These are phyloP conservation scores for Cercospora beticola DNA, from an alignment of 2,329 filamentous ascomycete genomes.

Conservation along the genomic window DNA sequence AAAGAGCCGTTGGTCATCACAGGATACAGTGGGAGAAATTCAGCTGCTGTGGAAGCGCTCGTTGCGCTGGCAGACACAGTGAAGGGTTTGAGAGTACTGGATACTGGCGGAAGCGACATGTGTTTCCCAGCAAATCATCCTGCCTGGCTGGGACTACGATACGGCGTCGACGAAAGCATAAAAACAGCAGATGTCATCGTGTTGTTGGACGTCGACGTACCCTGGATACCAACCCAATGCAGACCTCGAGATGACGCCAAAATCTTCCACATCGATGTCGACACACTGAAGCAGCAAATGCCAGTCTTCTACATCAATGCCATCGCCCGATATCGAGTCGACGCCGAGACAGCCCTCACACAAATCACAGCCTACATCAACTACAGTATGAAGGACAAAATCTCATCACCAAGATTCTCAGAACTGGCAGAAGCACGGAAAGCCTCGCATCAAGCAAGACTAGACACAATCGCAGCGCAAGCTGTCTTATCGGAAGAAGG, in stretches of 20 bases:
- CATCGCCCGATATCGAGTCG: slow-evolving; percentile 52
- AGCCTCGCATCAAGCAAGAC: slow-evolving; percentile 57
- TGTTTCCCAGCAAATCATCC: slow-evolving; percentile 72
- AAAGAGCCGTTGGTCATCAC: slow-evolving; percentile 68
- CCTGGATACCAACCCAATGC: slow-evolving; percentile 83
- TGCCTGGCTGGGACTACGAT: slow-evolving; percentile 62
- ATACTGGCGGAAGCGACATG: slow-evolving; percentile 78
- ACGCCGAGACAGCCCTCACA: slow-evolving; percentile 58
- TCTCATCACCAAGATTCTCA: slow-evolving; percentile 34
- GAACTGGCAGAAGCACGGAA: slow-evolving; percentile 57
- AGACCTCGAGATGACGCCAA: slow-evolving; percentile 57
- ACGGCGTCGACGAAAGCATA: slow-evolving; percentile 71
- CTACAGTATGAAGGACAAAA: slow-evolving; percentile 45
- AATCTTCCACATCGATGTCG: slow-evolving; percentile 65
- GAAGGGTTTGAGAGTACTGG: slow-evolving; percentile 68
- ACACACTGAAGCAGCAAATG: slow-evolving; percentile 65
- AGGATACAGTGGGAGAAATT: slow-evolving; percentile 70
- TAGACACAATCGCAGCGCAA: slow-evolving; percentile 61
- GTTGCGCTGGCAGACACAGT: slow-evolving; percentile 67
- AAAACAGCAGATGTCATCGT: slow-evolving; percentile 78
- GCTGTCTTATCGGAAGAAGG: slow-evolving; percentile 61
- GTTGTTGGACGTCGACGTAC: slow-evolving; percentile 85
- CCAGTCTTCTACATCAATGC: slow-evolving; percentile 59
- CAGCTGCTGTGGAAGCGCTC: slow-evolving; percentile 59
- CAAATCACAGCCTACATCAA: slow-evolving; percentile 66